Percentiles rank a stretch among this genome's conserved stretches.
Conservation (phyloP, 2,329 filamentous ascomycete species). For the Xylariaceae sp. region DNA sequence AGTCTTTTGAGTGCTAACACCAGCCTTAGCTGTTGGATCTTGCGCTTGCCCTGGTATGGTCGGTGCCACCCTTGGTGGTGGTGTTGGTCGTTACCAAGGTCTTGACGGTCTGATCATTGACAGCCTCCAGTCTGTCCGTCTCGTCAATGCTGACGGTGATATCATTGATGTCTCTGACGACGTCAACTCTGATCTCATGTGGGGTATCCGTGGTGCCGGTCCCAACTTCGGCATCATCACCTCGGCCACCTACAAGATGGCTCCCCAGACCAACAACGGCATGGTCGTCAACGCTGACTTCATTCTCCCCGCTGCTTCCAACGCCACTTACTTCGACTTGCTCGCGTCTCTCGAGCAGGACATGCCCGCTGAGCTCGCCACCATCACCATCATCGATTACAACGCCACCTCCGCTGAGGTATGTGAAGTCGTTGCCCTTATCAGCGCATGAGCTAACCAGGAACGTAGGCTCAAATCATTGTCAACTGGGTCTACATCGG, state of each 20-base stretch:
- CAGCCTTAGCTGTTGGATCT: conserved; percentile 11
- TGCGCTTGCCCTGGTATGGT: conserved; percentile 19
- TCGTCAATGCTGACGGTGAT: conserved; percentile 26
- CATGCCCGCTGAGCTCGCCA: not conserved
- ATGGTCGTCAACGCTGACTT: conserved; percentile 2
- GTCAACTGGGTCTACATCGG: conserved; percentile 7
- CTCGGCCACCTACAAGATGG: conserved; percentile 12
- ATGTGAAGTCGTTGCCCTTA: not conserved
- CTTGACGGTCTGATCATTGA: conserved; percentile 26
- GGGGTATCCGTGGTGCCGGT: conserved; percentile 16
- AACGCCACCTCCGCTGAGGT: not conserved
- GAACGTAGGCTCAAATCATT: conserved; percentile 5
- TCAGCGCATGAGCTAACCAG: not conserved
- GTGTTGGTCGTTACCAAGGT: conserved; percentile 22
- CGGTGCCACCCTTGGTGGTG: conserved; percentile 24
- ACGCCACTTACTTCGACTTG: conserved; percentile 6
- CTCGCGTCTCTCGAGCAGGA: not conserved
- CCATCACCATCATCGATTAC: not conserved
- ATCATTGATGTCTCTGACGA: conserved; percentile 16
- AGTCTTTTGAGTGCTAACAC: not conserved
- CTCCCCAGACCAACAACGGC: conserved; percentile 7
- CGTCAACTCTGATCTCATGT: conserved; percentile 16
- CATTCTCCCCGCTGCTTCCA: conserved; percentile 4
- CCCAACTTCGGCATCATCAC: conserved; percentile 18
- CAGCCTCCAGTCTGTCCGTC: conserved; percentile 25